Percentiles rank a stretch among this genome's conserved stretches.
These are phyloP conservation scores for Cyphellophora attinorum DNA, from an alignment of 2,329 filamentous ascomycete genomes.

Conservation along the genomic window DNA sequence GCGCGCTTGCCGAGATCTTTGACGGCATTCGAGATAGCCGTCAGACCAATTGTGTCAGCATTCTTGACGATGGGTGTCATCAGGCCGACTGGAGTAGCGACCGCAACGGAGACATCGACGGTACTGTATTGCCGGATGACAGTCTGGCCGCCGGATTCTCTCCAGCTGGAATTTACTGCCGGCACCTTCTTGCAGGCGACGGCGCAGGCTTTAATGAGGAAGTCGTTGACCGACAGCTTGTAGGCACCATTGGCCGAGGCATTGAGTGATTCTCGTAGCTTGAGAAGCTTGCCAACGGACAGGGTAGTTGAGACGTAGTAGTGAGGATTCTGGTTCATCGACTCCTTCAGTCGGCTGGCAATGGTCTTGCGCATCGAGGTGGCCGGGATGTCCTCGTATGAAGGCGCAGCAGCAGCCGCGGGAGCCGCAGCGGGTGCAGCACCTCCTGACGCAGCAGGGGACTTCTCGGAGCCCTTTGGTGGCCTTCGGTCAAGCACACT, in stretches of 20 bases:
- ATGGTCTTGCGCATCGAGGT: conserved; percentile 98
- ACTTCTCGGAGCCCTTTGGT: conserved; percentile 86
- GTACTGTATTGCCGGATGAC: conserved; percentile 87
- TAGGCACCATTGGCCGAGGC: conserved; percentile 80
- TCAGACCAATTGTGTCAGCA: conserved; percentile 76
- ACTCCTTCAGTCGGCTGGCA: conserved; percentile 80
- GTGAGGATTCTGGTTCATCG: conserved; percentile 88
- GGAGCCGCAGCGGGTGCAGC: conserved; percentile 36
- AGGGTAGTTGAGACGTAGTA: conserved; percentile 91
- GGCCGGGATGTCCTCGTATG: conserved; percentile 75
- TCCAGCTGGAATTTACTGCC: conserved; percentile 90
- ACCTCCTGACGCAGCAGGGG: conserved; percentile 44
- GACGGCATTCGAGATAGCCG: conserved; percentile 77
- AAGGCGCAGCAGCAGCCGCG: conserved; percentile 48
- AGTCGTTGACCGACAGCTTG: conserved; percentile 99
- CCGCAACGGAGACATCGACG: conserved; percentile 91
- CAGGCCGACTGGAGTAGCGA: conserved; percentile 82
- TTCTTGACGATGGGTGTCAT: conserved; percentile 96
- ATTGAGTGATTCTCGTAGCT: conserved; percentile 91
- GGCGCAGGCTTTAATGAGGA: conserved; percentile 92
- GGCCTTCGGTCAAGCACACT: conserved; percentile 74
- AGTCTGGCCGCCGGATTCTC: conserved; percentile 61
- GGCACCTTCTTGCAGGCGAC: conserved; percentile 88
- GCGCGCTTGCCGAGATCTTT: conserved; percentile 97
- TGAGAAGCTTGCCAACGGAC: conserved; percentile 87